Percentiles rank a stretch among this genome's conserved stretches.
These are phyloP conservation scores for Bryoerythrophyllum caledonicum DNA, from an alignment of 225 moss, liverwort and hornwort species.

Conservation along the genomic window DNA sequence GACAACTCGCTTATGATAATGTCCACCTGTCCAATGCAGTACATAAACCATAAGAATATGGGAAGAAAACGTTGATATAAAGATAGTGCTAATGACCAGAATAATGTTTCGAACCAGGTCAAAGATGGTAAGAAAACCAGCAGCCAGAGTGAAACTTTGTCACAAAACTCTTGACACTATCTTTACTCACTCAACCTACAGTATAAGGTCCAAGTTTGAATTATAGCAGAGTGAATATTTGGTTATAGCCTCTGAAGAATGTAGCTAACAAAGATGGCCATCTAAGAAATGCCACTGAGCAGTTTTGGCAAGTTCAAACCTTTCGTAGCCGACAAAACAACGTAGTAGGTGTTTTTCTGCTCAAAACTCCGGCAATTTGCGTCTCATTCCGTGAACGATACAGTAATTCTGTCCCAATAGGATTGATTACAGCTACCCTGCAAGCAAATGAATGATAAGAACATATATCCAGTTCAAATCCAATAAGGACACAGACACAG, in stretches of 20 bases:
- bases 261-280: background rate
- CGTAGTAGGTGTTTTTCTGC: constrained; percentile 65
- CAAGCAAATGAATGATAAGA: constrained; percentile 17
- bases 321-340: constrained; percentile 80
- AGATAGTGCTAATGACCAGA: constrained; percentile 7
- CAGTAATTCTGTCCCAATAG: constrained; percentile 74
- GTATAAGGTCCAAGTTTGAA: background rate
- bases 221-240: constrained; percentile 11
- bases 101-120: constrained; percentile 4
- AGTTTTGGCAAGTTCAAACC: constrained; percentile 42
- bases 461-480: background rate
- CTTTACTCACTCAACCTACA: constrained; percentile 1
- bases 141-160: background rate
- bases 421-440: constrained; percentile 86
- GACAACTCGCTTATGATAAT: constrained; percentile 86
- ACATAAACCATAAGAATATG: constrained; percentile 7
- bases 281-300: constrained; percentile 16
- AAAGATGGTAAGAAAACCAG: constrained; percentile 14
- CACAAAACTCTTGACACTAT: background rate
- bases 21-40: constrained; percentile 62
- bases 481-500: constrained; percentile 1
- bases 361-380: constrained; percentile 32
- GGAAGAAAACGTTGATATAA: background rate
- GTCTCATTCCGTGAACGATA: constrained; percentile 69
- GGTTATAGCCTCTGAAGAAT: background rate